Evolutionary conservation across 768 basidiomycete genomes (phyloP).

Genomic region (Tulasnella sp.): DNA sequence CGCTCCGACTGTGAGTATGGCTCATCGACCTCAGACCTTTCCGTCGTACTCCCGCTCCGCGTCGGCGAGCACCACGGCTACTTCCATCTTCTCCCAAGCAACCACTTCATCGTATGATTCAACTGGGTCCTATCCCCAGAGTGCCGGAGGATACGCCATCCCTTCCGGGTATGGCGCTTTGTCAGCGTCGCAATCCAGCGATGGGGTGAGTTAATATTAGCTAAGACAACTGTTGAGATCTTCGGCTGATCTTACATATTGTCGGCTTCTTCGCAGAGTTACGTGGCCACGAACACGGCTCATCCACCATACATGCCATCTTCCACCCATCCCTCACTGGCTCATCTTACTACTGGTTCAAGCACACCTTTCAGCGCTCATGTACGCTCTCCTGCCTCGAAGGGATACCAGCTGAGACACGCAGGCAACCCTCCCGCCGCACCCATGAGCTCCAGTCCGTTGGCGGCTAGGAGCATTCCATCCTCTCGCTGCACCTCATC

Average conservation of each 20-base stretch:
- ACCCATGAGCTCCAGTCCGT: not conserved
- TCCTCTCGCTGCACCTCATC: not conserved
- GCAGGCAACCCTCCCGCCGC: not conserved
- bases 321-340: too few species aligned
- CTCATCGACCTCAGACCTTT: not conserved
- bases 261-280: too few species aligned
- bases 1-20: not conserved
- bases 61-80: not conserved
- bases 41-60: constrained; percentile 2
- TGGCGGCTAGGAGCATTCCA: not conserved
- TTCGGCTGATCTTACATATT: too few species aligned
- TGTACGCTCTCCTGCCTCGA: not conserved
- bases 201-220: too few species aligned
- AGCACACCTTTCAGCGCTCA: not conserved
- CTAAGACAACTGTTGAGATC: too few species aligned
- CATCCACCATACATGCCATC: too few species aligned
- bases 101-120: constrained; percentile 6
- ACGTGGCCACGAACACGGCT: too few species aligned
- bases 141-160: not conserved
- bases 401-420: not conserved
- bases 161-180: too few species aligned
- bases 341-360: too few species aligned
- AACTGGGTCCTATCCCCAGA: not conserved
- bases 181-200: too few species aligned
- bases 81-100: not conserved